These are phyloP conservation scores for Dendrobium nobile DNA, from an alignment of 106 monocot species.

Conservation along the genomic window DNA sequence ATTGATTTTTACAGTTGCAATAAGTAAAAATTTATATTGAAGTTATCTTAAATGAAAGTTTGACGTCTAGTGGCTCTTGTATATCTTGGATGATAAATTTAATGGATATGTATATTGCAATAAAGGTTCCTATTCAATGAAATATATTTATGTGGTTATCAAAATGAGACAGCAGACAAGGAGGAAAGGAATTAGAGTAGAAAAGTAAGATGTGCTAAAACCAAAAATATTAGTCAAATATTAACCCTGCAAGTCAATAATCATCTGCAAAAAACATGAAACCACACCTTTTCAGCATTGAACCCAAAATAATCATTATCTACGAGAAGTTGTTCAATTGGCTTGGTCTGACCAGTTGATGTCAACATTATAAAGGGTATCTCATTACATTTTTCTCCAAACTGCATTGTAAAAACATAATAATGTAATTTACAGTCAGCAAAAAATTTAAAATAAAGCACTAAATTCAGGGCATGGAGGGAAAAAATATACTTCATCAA, in stretches of 20 bases:
- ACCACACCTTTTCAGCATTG: conserved; percentile 4
- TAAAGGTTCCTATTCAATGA: not conserved
- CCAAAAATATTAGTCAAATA: not conserved
- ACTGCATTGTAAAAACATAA: not conserved
- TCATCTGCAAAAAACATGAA: not conserved
- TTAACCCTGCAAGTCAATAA: not conserved
- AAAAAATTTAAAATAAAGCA: not conserved
- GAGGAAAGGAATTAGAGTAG: not conserved
- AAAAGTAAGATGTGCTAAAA: not conserved
- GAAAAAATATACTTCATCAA: not conserved
- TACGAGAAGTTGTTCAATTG: conserved; percentile 1
- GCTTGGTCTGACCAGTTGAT: not conserved
- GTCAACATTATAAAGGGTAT: conserved; percentile 3
- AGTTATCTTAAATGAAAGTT: too few relatives aligned
- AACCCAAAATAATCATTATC: conserved; percentile 6
- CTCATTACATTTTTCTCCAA: conserved; percentile 5
- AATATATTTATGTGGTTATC: not conserved
- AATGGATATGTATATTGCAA: too few relatives aligned
- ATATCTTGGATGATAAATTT: too few relatives aligned
- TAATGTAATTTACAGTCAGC: not conserved
- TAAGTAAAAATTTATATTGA: too few relatives aligned
- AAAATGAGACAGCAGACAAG: not conserved
- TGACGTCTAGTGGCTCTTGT: too few relatives aligned
- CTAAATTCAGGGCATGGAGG: not conserved
- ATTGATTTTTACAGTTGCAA: too few relatives aligned